These are phyloP conservation scores for Fusarium sp. DNA, from an alignment of 2,329 filamentous ascomycete species.

Conservation along the genomic window DNA sequence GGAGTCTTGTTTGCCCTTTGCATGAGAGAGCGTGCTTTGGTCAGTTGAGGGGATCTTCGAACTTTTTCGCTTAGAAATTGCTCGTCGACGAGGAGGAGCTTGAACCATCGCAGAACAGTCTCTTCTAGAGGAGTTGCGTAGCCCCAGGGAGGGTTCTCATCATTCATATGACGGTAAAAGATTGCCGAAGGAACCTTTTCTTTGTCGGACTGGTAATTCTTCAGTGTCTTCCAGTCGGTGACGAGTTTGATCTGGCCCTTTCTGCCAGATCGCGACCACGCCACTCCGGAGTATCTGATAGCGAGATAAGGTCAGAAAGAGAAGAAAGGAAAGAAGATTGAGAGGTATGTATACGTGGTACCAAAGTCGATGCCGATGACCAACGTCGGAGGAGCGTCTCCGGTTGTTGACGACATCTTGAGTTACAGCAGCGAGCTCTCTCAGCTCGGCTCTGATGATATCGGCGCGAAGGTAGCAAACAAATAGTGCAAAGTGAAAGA, in stretches of 20 bases:
- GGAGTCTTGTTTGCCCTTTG: slow-evolving; percentile 42
- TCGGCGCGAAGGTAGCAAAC: neutral
- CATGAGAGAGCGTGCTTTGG: slow-evolving; percentile 17
- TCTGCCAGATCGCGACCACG: slow-evolving; percentile 53
- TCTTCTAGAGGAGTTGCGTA: slow-evolving; percentile 49
- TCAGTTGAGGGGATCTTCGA: slow-evolving; percentile 42
- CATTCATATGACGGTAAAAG: slow-evolving; percentile 20
- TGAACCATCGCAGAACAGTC: slow-evolving; percentile 58
- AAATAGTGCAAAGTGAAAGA: neutral
- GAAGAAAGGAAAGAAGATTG: fast-evolving
- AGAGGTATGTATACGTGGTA: slow-evolving; percentile 19
- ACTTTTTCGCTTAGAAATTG: slow-evolving; percentile 52
- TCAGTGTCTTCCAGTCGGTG: slow-evolving; percentile 50
- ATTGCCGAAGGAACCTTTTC: slow-evolving; percentile 54
- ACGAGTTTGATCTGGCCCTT: slow-evolving; percentile 51
- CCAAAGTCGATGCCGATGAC: slow-evolving; percentile 38
- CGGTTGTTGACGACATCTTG: neutral
- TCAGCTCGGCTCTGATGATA: neutral
- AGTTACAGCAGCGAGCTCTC: neutral
- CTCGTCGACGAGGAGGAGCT: slow-evolving; percentile 58
- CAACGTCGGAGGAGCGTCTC: neutral
- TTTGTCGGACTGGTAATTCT: slow-evolving; percentile 48
- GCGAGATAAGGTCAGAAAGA: slow-evolving; percentile 3
- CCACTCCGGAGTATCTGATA: slow-evolving; percentile 59
- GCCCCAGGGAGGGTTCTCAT: slow-evolving; percentile 49